Conservation (phyloP, 2,329 filamentous ascomycete species). For the Verticillium nonalfalfae region DNA sequence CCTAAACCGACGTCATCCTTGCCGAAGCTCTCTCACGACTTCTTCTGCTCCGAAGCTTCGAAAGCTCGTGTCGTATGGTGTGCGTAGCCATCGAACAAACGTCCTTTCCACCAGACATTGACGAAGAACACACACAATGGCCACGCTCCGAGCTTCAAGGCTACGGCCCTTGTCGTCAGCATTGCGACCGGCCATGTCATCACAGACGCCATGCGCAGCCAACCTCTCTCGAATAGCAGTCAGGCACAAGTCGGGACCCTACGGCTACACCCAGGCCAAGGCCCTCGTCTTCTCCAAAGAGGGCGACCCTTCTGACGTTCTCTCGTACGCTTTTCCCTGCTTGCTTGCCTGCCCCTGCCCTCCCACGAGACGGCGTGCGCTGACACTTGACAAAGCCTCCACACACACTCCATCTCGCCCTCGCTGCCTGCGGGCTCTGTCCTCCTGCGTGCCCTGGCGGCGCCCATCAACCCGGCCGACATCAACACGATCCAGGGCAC, state of each 20-base stretch:
- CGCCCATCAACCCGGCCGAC: constrained; percentile 94
- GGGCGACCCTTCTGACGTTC: constrained; percentile 68
- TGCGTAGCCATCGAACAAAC: not conserved
- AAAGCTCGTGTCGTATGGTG: not conserved
- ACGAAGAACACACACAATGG: not conserved
- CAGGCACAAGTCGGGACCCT: constrained; percentile 53
- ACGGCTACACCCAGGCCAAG: constrained; percentile 81
- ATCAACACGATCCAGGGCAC: constrained; percentile 97
- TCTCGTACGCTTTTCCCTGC: constrained; percentile 39
- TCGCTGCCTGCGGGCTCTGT: constrained; percentile 57
- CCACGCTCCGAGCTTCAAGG: constrained; percentile 1
- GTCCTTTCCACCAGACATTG: not conserved
- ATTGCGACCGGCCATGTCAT: constrained; percentile 1
- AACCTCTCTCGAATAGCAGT: constrained; percentile 15
- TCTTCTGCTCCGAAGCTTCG: not conserved
- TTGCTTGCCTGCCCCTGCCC: not conserved
- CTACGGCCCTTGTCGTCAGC: constrained; percentile 8
- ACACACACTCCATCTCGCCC: constrained; percentile 72
- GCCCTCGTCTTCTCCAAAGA: constrained; percentile 69
- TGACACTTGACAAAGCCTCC: constrained; percentile 41
- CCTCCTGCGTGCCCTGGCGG: constrained; percentile 81
- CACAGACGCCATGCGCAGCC: not conserved
- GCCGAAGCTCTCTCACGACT: not conserved
- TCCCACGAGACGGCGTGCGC: not conserved
- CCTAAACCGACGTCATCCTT: not conserved